phyloP scores from a whole-genome alignment of 116 monocot genomes.

The Papilionanthe hybrid region DNA sequence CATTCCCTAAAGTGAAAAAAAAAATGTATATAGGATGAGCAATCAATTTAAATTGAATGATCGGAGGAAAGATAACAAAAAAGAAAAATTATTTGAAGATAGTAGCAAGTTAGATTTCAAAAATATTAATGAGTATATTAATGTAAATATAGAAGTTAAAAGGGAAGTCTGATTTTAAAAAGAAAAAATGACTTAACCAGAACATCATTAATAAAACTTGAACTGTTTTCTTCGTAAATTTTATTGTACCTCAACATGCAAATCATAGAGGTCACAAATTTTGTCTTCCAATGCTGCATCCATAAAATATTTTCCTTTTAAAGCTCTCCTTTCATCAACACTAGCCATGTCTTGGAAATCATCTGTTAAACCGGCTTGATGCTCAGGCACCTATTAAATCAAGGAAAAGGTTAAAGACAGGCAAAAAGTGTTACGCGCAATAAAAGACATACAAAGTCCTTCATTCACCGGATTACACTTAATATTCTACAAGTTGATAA shows the following conservation, averaged over 20 bases:
- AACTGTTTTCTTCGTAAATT: neutral
- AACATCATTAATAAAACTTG: neutral
- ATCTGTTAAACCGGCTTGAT: conserved; percentile 60
- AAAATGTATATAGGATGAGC: neutral
- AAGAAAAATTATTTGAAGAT: neutral
- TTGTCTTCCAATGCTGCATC: conserved; percentile 87
- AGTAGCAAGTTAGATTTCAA: neutral
- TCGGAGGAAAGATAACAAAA: neutral
- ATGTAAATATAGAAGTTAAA: neutral
- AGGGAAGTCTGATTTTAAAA: neutral
- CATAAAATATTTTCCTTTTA: conserved; percentile 56
- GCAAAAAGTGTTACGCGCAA: neutral
- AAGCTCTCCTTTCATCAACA: conserved; percentile 43
- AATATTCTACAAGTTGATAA: neutral
- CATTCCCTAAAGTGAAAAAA: conserved; percentile 53
- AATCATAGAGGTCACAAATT: conserved; percentile 95
- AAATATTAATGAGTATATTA: neutral
- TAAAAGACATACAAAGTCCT: neutral
- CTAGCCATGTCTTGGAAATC: conserved; percentile 56
- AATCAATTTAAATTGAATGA: neutral
- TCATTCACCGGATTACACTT: neutral
- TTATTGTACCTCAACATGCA: conserved; percentile 77
- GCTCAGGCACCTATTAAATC: conserved; percentile 47
- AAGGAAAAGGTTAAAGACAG: neutral
- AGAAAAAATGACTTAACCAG: too few relatives aligned